A percentile compares a stretch with the other conserved stretches of the same genome.
Evolutionary conservation across 768 basidiomycete genomes (phyloP).

Genomic region (Mrakia gelida): DNA sequence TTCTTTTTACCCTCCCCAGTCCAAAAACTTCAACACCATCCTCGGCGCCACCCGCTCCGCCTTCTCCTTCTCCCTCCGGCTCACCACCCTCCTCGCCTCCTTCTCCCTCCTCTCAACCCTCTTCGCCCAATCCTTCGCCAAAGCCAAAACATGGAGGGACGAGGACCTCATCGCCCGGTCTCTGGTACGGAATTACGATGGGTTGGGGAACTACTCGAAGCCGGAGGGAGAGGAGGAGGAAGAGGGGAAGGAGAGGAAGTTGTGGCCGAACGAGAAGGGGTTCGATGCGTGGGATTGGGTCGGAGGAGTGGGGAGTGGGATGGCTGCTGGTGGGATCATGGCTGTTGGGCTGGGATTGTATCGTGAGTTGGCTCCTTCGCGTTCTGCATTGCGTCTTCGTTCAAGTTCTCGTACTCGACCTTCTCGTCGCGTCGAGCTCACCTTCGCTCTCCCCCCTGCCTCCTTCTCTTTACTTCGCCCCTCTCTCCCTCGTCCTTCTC

Average conservation of each 20-base stretch:
- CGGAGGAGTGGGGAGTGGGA: neutral
- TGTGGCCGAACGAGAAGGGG: neutral
- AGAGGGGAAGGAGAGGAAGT: neutral
- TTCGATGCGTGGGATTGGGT: conserved; percentile 12
- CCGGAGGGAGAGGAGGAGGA: neutral
- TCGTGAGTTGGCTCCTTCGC: neutral
- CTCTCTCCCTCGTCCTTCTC: neutral
- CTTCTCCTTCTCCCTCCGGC: neutral
- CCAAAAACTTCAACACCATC: neutral
- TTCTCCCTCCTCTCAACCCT: conserved; percentile 11
- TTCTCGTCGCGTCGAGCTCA: neutral
- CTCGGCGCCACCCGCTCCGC: neutral
- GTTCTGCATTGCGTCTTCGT: too few species aligned
- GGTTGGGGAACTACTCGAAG: neutral
- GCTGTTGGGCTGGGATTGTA: neutral
- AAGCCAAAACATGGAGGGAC: neutral
- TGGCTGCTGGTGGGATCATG: neutral
- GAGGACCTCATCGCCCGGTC: neutral
- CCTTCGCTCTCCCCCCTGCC: neutral
- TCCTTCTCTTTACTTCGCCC: neutral
- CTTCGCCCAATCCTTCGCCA: neutral
- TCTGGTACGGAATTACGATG: neutral
- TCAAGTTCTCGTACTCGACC: too few species aligned
- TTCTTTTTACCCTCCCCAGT: neutral
- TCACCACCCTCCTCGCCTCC: neutral